Base-by-base conservation (phyloP, 257 asterid genomes). In the Solanum pimpinellifolium region DNA sequence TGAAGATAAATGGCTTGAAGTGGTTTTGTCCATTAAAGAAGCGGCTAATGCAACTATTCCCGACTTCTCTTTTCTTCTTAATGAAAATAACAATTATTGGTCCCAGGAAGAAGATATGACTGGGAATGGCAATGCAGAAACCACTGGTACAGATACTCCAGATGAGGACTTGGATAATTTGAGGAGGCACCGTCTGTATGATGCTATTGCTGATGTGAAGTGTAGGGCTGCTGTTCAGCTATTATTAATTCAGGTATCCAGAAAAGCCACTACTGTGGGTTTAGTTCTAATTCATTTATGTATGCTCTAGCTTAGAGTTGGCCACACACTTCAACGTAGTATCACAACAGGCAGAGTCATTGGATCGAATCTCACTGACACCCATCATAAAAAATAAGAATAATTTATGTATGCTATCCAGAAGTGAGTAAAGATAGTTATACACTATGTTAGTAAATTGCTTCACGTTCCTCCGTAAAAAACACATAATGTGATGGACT, bases 171-270 rank as follows among this genome's bases (percentile, higher is more conserved):
- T 87, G 73, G 98, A 93, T 62, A 88, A 91, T 91, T 92, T 87
- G 91, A 93, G 96, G 91, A 89, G 96, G 88, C 93, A 91, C 68
- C 93, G 90, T 33, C 88, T 96, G 35, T 93, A 93, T 85, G 92
- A 91, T 86, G 92, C 98, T 88, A 92, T 97, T 91, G 93, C 98
- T 9, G 98, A 95, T 89, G 95, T 90, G 60, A 95, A 96, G 91
- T 94, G 98, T 91, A 94, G 98, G 88, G 98, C 98, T 89, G 98
- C 99, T 33, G 92, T 97, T 91, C 99, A 97, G 92, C 99, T 96
- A 88, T 90, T 97, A 87, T 90, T 97, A 68, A 95, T 97, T 91
- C 99, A 97, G 99, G 99, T 97, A 87, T 6, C 86, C 78, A 59
- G 46, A 25, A 42, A 62, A 52, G 44, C 23, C 85, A 49, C 69